phyloP scores from a whole-genome alignment of 2,329 filamentous ascomycete genomes.

The Saccharata proteae region DNA sequence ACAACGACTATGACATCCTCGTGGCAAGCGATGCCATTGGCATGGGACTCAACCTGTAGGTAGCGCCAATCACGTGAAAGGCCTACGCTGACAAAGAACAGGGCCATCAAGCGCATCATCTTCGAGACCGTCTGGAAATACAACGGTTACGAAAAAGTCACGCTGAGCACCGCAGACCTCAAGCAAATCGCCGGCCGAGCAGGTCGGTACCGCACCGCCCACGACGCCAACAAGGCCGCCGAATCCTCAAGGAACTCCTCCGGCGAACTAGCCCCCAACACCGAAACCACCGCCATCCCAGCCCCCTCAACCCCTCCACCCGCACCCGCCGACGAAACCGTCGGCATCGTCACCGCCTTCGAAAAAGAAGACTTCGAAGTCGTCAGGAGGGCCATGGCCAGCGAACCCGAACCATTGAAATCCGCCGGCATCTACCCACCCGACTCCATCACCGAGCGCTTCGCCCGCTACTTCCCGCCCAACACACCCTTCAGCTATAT shows the following conservation, averaged over 20 bases:
- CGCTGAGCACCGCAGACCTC: conserved; percentile 61
- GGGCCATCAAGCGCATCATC: conserved; percentile 73
- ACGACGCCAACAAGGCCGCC: conserved; percentile 17
- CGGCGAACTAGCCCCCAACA: background rate
- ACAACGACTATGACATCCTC: conserved; percentile 91
- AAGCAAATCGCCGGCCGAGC: conserved; percentile 94
- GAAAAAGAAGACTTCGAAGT: conserved; percentile 54
- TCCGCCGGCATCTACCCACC: conserved; percentile 68
- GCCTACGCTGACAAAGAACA: conserved; percentile 19
- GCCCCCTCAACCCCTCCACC: conserved; percentile 6
- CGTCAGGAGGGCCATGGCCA: conserved; percentile 50
- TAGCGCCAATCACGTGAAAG: conserved; percentile 10
- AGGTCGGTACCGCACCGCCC: conserved; percentile 68
- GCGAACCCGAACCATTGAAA: conserved; percentile 52
- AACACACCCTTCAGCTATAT: conserved; percentile 76
- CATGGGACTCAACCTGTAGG: conserved; percentile 87
- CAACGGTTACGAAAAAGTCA: conserved; percentile 45
- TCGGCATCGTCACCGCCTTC: conserved; percentile 70
- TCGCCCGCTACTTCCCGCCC: conserved; percentile 70
- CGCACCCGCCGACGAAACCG: too few relatives aligned
- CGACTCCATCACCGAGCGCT: conserved; percentile 55
- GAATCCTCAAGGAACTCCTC: background rate
- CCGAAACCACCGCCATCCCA: background rate
- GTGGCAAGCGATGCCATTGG: conserved; percentile 93
- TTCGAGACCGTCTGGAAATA: conserved; percentile 71